Evolutionary conservation across 208 protist genomes (phyloP).

Genomic region (Kentomonas sorsogonicus): DNA sequence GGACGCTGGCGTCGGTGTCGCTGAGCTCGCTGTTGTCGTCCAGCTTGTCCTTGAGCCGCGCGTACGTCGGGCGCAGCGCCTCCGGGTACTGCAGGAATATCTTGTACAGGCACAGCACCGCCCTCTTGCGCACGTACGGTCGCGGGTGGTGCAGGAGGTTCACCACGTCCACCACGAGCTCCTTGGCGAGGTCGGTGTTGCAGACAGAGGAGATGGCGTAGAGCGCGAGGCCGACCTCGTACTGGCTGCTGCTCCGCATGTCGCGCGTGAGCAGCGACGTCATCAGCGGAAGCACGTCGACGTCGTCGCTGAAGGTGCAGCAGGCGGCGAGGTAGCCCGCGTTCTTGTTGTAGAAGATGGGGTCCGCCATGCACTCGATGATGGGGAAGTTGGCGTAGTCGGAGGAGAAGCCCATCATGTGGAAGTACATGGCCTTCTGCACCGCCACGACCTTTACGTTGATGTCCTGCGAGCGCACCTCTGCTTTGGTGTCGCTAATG

Average conservation of each 20-base stretch:
- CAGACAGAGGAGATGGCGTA: constrained; percentile 96
- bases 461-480: constrained; percentile 85
- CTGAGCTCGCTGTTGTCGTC: constrained; percentile 85
- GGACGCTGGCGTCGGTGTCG: constrained; percentile 86
- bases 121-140: constrained; percentile 95
- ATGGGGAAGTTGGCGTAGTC: constrained; percentile 95
- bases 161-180: constrained; percentile 94
- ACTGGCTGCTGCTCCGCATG: constrained; percentile 91
- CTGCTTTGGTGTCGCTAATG: constrained; percentile 93
- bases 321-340: constrained; percentile 94
- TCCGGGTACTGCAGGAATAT: constrained; percentile 97
- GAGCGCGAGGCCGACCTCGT: constrained; percentile 94
- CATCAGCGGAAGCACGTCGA: constrained; percentile 95
- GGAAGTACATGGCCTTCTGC: constrained; percentile 97
- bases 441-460: constrained; percentile 93
- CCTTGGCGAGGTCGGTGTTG: constrained; percentile 93
- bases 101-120: constrained; percentile 94
- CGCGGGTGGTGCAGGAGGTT: constrained; percentile 85
- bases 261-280: constrained; percentile 97
- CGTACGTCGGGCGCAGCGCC: constrained; percentile 94
- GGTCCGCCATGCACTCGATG: constrained; percentile 94
- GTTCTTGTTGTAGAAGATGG: constrained; percentile 80
- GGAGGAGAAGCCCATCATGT: constrained; percentile 97
- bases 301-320: constrained; percentile 92
- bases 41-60: constrained; percentile 95